A percentile compares a stretch with the other conserved stretches of the same genome.
These are phyloP conservation scores for Nicotiana tomentosiformis DNA, from an alignment of 257 asterid genomes.

Conservation along the genomic window DNA sequence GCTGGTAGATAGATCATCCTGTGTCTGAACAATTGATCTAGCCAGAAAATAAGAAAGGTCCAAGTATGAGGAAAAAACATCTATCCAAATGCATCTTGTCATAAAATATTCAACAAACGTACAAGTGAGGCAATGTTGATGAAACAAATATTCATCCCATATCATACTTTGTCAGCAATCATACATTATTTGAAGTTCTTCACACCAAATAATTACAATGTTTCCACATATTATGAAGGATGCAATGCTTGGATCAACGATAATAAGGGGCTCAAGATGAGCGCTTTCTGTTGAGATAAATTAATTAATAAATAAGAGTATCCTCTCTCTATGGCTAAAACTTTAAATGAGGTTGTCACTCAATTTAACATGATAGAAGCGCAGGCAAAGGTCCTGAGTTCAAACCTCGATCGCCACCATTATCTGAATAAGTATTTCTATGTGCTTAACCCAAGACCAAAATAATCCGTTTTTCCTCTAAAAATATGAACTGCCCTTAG, in stretches of 20 bases:
- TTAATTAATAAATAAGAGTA: not conserved
- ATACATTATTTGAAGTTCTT: not conserved
- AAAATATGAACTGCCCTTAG: not conserved
- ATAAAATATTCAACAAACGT: not conserved
- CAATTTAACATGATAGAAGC: not conserved
- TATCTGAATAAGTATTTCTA: not conserved
- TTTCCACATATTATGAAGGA: not conserved
- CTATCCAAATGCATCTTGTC: not conserved
- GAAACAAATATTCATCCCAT: not conserved
- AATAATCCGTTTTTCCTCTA: not conserved
- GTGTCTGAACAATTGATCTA: constrained; percentile 23
- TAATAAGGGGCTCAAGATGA: not conserved
- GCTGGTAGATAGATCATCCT: not conserved
- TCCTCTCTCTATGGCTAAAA: not conserved
- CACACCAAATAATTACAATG: not conserved
- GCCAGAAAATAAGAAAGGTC: not conserved
- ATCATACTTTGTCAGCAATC: not conserved
- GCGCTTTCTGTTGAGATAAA: not conserved
- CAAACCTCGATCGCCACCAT: not conserved
- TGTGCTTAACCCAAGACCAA: not conserved
- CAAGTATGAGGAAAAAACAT: not conserved
- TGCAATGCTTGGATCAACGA: not conserved
- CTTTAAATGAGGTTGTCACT: not conserved
- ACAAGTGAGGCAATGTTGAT: not conserved
- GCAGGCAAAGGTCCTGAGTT: not conserved